Percentiles rank a stretch among this genome's conserved stretches.
Evolutionary conservation across 2,329 filamentous ascomycete genomes (phyloP).

Genomic region (Fusarium nisikadoi): DNA sequence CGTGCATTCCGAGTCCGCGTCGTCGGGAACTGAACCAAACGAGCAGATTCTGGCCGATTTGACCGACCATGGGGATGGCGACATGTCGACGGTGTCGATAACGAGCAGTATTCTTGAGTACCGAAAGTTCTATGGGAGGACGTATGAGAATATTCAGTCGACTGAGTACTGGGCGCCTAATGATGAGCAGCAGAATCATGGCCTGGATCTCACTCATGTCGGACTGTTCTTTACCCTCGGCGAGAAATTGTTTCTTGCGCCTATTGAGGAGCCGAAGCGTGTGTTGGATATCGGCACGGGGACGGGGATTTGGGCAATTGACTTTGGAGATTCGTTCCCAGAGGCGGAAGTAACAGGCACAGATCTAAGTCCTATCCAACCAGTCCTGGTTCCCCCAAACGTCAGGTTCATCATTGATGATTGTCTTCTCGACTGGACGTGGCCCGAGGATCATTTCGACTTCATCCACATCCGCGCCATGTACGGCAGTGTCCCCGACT

Average conservation of each 20-base stretch:
- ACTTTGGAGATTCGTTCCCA: slow-evolving; percentile 48
- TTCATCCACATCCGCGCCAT: slow-evolving; percentile 68
- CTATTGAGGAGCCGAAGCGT: slow-evolving; percentile 33
- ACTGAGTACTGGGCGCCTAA: slow-evolving; percentile 43
- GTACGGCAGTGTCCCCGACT: slow-evolving; percentile 66
- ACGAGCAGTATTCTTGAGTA: slow-evolving; percentile 34
- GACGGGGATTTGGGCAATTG: slow-evolving; percentile 64
- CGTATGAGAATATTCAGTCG: slow-evolving; percentile 33
- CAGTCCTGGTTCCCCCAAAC: slow-evolving; percentile 46
- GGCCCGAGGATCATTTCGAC: slow-evolving; percentile 59
- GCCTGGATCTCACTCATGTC: slow-evolving; percentile 42
- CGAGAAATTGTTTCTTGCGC: slow-evolving; percentile 40
- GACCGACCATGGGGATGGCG: background rate
- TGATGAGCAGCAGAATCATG: slow-evolving; percentile 43
- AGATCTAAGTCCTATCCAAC: slow-evolving; percentile 52
- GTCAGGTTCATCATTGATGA: slow-evolving; percentile 51
- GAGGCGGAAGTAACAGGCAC: slow-evolving; percentile 47
- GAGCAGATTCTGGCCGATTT: background rate
- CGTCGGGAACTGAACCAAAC: background rate
- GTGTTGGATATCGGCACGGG: slow-evolving; percentile 66
- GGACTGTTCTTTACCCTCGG: slow-evolving; percentile 40
- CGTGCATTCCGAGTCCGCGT: background rate
- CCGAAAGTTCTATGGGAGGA: slow-evolving; percentile 27
- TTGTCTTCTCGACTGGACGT: slow-evolving; percentile 56
- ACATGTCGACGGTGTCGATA: slow-evolving; percentile 16